Evolutionary conservation across 2,329 filamentous ascomycete genomes (phyloP).

Genomic region (Alternaria brassicae): DNA sequence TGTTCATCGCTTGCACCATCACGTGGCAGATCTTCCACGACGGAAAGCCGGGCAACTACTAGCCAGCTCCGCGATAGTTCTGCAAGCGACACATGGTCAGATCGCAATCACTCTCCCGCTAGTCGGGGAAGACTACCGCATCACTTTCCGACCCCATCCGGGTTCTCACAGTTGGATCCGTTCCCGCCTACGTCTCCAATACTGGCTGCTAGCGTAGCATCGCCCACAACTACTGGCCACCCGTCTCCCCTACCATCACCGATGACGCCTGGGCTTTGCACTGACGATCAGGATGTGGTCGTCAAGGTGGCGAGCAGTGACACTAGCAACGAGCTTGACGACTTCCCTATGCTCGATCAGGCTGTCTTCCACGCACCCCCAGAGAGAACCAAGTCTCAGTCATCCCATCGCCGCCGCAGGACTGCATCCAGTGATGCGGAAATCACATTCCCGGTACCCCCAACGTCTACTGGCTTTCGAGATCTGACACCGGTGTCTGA

Average conservation of each 20-base stretch:
- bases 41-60: constrained; percentile 22
- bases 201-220: constrained; percentile 34
- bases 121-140: constrained; percentile 26
- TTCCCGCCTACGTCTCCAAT: constrained; percentile 40
- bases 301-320: constrained; percentile 50
- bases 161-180: constrained; percentile 42
- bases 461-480: constrained; percentile 12
- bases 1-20: constrained; percentile 33
- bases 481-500: constrained; percentile 36
- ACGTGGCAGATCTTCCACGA: constrained; percentile 35
- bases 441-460: constrained; percentile 31
- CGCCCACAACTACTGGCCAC: constrained; percentile 42
- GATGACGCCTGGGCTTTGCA: constrained; percentile 42
- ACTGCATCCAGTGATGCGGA: constrained; percentile 47
- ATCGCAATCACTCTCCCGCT: constrained; percentile 21
- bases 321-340: constrained; percentile 41
- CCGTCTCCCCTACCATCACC: constrained; percentile 46
- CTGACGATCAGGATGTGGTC: constrained; percentile 35
- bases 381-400: constrained; percentile 32
- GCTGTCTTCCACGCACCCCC: constrained; percentile 34
- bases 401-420: constrained; percentile 41
- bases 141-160: constrained; percentile 32
- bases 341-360: constrained; percentile 31
- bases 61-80: constrained; percentile 42
- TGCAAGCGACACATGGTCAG: constrained; percentile 33